Evolutionary conservation across 768 basidiomycete genomes (phyloP), one percentile per base, ranked within the genome.

Genomic region (Panaeolus cyanescens): DNA sequence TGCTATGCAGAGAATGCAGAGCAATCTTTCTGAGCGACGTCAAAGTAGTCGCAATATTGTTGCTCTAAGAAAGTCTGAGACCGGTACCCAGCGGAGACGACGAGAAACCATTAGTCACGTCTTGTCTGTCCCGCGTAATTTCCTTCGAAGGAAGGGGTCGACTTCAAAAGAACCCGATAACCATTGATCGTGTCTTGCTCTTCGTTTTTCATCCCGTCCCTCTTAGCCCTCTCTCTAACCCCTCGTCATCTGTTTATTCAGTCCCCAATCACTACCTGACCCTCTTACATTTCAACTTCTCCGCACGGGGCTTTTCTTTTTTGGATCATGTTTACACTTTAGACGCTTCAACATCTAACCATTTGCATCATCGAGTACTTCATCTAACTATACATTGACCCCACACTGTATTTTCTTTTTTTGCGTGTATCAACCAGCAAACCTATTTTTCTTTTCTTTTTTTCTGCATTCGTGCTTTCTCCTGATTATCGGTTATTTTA

Each of bases 1-100:
- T 37, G 92, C 91, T 36, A 90, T 94, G 75, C 85, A 84, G 60
- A 80, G 93, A 54, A 89, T 95, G 77, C 93, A 94, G 74, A 91
- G 81, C 58, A 88, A 91, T 69, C 74, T 94, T 31, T 93, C 92
- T 2, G 89, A 87, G 68, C 71, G 77, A 50, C 70, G 84, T 58
- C 73, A 79, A 64, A 85, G 85, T 64, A 78, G 67, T 56, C 70
- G 74, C 36, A 75, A 77, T 55, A 70, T 80, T 2, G 67, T 71
- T 8, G 55, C 56, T 33, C 56, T 55, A 20, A 28, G 10, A 32
- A 32, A 37, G 5, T 54, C 59, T n/a, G 66, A 62, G 17, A 32
- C 65, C 5, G 62, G 63, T 13, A 42, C 65, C 19, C 56, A 55
- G 15, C 66, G 59, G 3, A 67, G 64, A 30, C 69, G 71, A 55